Base-by-base conservation (phyloP, 768 basidiomycete genomes). In the Xerocomellus amylosporus region DNA sequence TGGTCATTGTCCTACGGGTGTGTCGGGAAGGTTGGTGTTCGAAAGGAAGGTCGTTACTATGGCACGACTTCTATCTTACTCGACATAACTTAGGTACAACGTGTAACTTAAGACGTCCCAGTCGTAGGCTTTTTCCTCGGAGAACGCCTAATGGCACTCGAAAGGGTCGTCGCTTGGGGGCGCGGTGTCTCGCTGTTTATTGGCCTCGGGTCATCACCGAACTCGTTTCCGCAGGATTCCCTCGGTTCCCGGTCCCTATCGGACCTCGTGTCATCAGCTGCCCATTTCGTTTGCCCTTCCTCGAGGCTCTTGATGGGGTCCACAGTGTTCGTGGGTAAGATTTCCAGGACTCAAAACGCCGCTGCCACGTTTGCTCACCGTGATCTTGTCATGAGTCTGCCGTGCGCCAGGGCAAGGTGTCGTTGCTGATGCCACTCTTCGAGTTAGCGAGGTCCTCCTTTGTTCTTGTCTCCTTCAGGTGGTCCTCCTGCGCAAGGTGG, bases 401-500 rank as follows among this genome's bases (percentile, higher is more conserved):
- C 33, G 13, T 33, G 14, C 33, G 33, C 33, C 31, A 33, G 13
- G 31, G 31, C 13, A 33, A 33, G n/a, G 33, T 33, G 33, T 33
- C 5, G 13, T 33, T 5, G 14, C 33, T 37, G 28, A 30, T 8
- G 8, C 26, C 8, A 28, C 26, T 28, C 26, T 30, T 30, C 28
- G 28, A 30, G 28, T 30, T 30, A 30, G 28, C 28, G 28, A 30
- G n/a, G n/a, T n/a, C n/a, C n/a, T n/a, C n/a, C n/a, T n/a, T n/a
- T n/a, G n/a, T n/a, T n/a, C n/a, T n/a, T n/a, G n/a, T n/a, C n/a
- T n/a, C n/a, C n/a, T n/a, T n/a, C n/a, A n/a, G n/a, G n/a, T n/a
- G n/a, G n/a, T n/a, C n/a, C n/a, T n/a, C n/a, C n/a, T 36, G 68
- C 14, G 64, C 43, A 31, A 22, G 41, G 54, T 73, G 71, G 36